Evolutionary conservation across 1,284 basidiomycete species (phyloP).

Genomic region (Trametes pubescens): DNA sequence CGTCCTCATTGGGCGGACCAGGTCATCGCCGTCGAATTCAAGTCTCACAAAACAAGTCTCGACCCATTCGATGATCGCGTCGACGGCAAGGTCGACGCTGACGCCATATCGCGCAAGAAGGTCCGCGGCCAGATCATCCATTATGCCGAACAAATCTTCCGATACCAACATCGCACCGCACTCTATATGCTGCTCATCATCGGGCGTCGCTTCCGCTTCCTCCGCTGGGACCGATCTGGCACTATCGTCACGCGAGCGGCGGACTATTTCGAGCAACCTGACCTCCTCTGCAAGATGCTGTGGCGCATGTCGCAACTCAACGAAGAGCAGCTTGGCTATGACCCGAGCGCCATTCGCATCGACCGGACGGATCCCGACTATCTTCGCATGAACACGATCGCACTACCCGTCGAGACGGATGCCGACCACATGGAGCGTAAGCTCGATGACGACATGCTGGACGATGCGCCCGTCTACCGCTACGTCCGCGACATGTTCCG

Average conservation of each 20-base stretch:
- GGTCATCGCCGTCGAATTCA: constrained; percentile 11
- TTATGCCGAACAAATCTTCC: constrained; percentile 16
- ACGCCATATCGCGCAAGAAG: constrained; percentile 6
- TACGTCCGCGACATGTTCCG: constrained; percentile 19
- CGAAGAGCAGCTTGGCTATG: constrained; percentile 35
- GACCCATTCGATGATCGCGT: constrained; percentile 11
- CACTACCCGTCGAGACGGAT: neutral
- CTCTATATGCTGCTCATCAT: constrained; percentile 25
- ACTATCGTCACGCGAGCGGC: constrained; percentile 14
- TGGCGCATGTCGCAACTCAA: neutral
- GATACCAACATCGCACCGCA: constrained; percentile 19
- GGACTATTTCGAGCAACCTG: constrained; percentile 18
- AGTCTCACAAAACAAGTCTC: neutral
- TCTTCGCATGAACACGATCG: constrained; percentile 6
- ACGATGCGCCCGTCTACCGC: constrained; percentile 3
- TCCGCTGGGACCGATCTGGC: constrained; percentile 29
- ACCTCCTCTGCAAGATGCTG: constrained; percentile 2
- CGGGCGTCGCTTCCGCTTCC: constrained; percentile 17
- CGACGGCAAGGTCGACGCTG: neutral
- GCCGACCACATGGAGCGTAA: neutral
- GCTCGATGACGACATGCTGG: neutral
- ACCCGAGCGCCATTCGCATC: constrained; percentile 18
- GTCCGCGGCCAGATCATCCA: constrained; percentile 11
- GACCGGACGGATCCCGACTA: neutral
- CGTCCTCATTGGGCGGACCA: constrained; percentile 9